These are phyloP conservation scores for Aristolochia fimbriata DNA, from an alignment of 164 flowering plant genomes.

Conservation along the genomic window DNA sequence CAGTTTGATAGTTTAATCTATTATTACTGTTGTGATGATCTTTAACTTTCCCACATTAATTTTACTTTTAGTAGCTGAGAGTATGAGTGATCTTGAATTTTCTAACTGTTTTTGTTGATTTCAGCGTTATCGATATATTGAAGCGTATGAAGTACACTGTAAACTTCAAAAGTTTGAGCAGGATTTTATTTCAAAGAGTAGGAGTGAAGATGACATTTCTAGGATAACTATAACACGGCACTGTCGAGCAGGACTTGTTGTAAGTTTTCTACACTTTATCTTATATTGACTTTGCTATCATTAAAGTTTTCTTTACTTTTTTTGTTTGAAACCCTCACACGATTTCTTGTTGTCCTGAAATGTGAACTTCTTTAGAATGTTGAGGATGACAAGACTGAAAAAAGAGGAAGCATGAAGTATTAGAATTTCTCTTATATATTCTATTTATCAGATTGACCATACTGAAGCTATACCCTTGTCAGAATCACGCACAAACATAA, in stretches of 20 bases:
- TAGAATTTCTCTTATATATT: no score
- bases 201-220: constrained; percentile 31
- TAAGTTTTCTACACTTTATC: constrained; percentile 30
- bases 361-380: no score
- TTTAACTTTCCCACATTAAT: neutral
- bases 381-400: no score
- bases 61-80: no score
- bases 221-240: constrained; percentile 43
- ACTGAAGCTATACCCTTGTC: no score
- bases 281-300: neutral
- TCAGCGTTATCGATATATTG: constrained; percentile 74
- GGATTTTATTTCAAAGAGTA: constrained; percentile 38
- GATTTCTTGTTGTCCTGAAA: no score
- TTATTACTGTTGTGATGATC: neutral
- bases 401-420: no score
- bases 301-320: no score
- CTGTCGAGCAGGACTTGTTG: constrained; percentile 75
- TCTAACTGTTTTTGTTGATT: constrained; percentile 11
- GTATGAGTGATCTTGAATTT: neutral
- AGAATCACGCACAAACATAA: no score
- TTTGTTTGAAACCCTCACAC: no score
- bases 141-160: constrained; percentile 64
- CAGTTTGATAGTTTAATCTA: no score
- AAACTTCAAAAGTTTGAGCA: constrained; percentile 56
- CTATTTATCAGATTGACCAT: no score